Percentiles rank a stretch among this genome's conserved stretches.
Evolutionary conservation across 148 eudicot species (phyloP).

Genomic region (Dianthus caryophyllus): DNA sequence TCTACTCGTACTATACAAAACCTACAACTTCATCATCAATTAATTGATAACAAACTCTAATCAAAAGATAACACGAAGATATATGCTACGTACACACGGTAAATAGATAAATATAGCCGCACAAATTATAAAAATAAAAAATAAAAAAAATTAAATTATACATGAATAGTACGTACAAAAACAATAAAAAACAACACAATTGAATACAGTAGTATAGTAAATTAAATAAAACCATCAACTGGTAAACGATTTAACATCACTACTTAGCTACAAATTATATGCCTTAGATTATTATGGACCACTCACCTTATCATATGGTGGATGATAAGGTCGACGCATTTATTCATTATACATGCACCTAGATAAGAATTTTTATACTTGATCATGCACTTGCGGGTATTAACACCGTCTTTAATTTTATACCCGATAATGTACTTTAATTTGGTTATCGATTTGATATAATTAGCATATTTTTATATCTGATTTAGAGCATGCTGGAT

Average conservation of each 20-base stretch:
- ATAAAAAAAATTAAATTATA: too few species aligned
- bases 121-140: not conserved
- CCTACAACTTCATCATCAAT: too few species aligned
- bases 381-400: not conserved
- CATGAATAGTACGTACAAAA: too few species aligned
- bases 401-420: not conserved
- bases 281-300: slow-evolving; percentile 20
- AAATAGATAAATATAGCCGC: not conserved
- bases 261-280: not conserved
- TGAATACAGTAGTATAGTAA: slow-evolving; percentile 6
- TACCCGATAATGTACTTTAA: not conserved
- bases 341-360: slow-evolving; percentile 17
- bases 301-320: slow-evolving; percentile 5
- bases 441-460: slow-evolving; percentile 19
- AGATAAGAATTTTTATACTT: not conserved
- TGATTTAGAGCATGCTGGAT: too few species aligned
- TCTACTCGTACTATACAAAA: too few species aligned
- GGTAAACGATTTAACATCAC: slow-evolving; percentile 22
- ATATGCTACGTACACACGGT: not conserved
- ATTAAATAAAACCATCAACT: not conserved
- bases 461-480: not conserved
- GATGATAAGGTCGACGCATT: slow-evolving; percentile 18
- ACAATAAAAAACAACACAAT: too few species aligned
- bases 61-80: slow-evolving; percentile 5
- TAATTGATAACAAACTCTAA: not conserved